Evolutionary conservation across 768 basidiomycete species (phyloP), one percentile per base, ranked within the genome.

Genomic region (Kondoa malvinella): DNA sequence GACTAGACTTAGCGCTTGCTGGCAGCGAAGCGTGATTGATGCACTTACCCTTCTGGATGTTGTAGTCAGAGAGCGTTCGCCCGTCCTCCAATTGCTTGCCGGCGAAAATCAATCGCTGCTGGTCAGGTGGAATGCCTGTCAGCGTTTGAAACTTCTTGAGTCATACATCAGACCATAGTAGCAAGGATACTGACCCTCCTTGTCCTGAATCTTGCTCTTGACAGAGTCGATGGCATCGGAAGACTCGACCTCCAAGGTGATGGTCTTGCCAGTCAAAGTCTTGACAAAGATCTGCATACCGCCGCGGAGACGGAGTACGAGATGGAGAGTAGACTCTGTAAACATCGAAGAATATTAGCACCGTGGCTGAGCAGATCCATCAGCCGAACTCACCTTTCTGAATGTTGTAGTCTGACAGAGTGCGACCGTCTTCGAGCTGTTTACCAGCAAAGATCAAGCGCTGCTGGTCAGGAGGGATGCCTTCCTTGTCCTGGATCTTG

Each of bases 361-460:
- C 21, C 21, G 40, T 50, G 12, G 12, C 27, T 14, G 8, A 60
- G 30, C 58, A 60, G 58, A 21, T 14, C 56, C 66, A 30, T 1
- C 31, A 57, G n/a, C n/a, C 15, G 12, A 31, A 60, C 58, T 29
- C 76, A 74, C 76, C 40, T 50, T 50, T 50, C 40, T 50, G 40
- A 21, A 50, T 50, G 21, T 94, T 92, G 77, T 92, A 92, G 81
- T 70, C 69, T 77, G 80, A 87, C 70, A 92, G 86, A 71, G 88
- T 97, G 78, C 92, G 88, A 71, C 95, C 95, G 80, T 99, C 95
- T 82, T 97, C 94, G 74, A 99, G 87, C 80, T 96, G 94, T 81
- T 92, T 91, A 32, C 89, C 89, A 34, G 89, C 89, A 72, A 92
- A 91, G 77, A 91, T 92, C 8, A 92, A 81, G 57, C 89, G 87